Base-by-base conservation (phyloP, 805 yeast genomes). In the Priceomyces melissophilus region DNA sequence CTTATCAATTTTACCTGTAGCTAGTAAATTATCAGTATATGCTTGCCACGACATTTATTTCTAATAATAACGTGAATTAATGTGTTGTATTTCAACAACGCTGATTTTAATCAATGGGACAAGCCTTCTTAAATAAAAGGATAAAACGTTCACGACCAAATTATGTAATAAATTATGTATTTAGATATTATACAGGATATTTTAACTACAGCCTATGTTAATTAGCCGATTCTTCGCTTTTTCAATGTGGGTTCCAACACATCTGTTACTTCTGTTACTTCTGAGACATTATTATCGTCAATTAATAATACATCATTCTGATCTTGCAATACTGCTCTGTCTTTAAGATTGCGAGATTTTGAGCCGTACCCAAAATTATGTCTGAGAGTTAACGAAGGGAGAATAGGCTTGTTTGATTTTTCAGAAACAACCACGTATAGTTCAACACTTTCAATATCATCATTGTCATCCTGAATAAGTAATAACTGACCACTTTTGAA, bases 21-120 rank as follows among this genome's bases (percentile, higher is more conserved):
- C 86, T 51, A 85, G 70, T 53, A 93, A 81, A 70, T 89, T 91
- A 63, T 93, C 98, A 41, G 96, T 89, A 77, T 93, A 93, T 45
- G 97, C 97, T 89, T 61, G 63, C 66, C 66, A 61, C 41, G 66
- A 61, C 66, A 61, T 61, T 38, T 4, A n/a, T 25, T 51, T 30
- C 23, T 38, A 8, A 20, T 20, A 20, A 8, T 20, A 20, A 4
- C 25, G 25, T 20, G 25, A 20, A 20, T 20, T 20, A 8, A 20
- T 20, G 25, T 20, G 25, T 20, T 5, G 25, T 20, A 5, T 20
- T 5, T 5, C 25, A 20, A 20, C n/a, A n/a, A 20, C 7, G 25
- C 25, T 20, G 25, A 20, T 20, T 5, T 20, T 20, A 4, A 20
- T 20, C 7, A 20, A 20, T 8, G 8, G 25, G 25, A 20, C 25